Evolutionary conservation across 139 green algal genomes (phyloP).

Genomic region (Mesotaenium endlicherianum): DNA sequence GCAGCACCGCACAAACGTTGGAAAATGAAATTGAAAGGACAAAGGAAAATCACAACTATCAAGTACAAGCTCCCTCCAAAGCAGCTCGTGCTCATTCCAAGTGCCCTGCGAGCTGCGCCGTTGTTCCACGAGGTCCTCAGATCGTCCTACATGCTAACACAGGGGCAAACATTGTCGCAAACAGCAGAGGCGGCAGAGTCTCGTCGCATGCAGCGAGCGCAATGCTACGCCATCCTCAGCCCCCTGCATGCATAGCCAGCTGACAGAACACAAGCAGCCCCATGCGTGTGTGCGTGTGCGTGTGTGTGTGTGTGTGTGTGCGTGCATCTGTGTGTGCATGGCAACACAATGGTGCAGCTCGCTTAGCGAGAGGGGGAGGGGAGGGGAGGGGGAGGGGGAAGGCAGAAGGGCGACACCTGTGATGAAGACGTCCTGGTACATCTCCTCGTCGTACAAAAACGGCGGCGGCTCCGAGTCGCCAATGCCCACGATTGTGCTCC

Average conservation of each 20-base stretch:
- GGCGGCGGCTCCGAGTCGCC: constrained; percentile 30
- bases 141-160: neutral
- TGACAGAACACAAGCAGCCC: neutral
- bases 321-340: neutral
- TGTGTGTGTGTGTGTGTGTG: neutral
- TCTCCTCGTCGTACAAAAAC: constrained; percentile 52
- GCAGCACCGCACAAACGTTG: neutral
- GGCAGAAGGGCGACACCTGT: constrained; percentile 13
- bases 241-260: neutral
- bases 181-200: too few relatives aligned
- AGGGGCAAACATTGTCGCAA: neutral
- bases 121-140: neutral
- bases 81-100: neutral
- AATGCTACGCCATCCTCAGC: neutral
- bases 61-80: neutral
- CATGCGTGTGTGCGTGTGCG: neutral
- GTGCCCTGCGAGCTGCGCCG: neutral
- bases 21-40: too few relatives aligned
- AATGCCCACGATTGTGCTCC: constrained; percentile 52
- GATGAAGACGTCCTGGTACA: constrained; percentile 43
- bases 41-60: too few relatives aligned
- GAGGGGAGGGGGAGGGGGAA: neutral
- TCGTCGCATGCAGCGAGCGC: too few relatives aligned
- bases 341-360: neutral
- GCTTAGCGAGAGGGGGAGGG: neutral